Percentiles rank a stretch among this genome's conserved stretches.
These are phyloP conservation scores for Bromus sterilis DNA, from an alignment of 176 grass and related monocot species.

Conservation along the genomic window DNA sequence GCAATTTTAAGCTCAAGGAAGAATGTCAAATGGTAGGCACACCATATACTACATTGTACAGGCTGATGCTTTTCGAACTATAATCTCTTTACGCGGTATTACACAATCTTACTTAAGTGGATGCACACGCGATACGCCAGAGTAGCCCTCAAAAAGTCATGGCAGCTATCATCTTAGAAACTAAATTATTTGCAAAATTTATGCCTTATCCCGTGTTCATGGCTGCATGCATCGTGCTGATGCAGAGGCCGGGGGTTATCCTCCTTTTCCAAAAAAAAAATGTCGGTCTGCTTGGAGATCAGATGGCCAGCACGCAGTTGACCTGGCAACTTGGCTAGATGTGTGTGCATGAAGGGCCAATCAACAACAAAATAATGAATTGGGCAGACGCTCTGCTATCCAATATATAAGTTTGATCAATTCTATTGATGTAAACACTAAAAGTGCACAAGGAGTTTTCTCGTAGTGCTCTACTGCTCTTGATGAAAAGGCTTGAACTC, in stretches of 20 bases:
- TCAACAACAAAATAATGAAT: background rate
- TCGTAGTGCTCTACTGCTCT: background rate
- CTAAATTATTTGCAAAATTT: background rate
- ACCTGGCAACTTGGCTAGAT: background rate
- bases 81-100: background rate
- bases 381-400: background rate
- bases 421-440: background rate
- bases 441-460: background rate
- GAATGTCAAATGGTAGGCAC: background rate
- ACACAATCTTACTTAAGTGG: background rate
- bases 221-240: too few relatives aligned
- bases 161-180: background rate
- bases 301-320: background rate
- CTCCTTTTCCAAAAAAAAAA: too few relatives aligned
- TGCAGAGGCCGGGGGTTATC: too few relatives aligned
- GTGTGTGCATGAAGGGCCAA: background rate
- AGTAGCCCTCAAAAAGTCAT: background rate
- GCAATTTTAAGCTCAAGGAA: background rate
- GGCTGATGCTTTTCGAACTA: background rate
- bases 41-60: background rate
- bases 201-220: background rate
- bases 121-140: background rate
- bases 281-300: background rate
- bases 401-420: background rate
- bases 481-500: background rate